Evolutionary conservation across 441 rosid species (phyloP).

Genomic region (Aleurites moluccanus): DNA sequence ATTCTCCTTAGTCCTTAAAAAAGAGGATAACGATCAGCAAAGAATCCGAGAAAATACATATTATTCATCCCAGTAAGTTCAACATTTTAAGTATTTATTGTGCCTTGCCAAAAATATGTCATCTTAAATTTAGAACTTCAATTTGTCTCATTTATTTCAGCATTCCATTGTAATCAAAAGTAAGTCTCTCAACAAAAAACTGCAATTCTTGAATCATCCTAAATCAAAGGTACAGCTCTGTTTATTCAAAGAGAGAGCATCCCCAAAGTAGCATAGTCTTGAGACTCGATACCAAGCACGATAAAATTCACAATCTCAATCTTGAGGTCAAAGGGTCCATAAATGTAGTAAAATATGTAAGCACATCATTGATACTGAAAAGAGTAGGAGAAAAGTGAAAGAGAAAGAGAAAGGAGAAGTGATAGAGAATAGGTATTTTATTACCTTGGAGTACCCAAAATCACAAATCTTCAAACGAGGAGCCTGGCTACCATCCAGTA

Average conservation of each 20-base stretch:
- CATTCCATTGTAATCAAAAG: not conserved
- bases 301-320: constrained; percentile 2
- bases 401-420: not conserved
- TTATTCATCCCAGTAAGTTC: not conserved
- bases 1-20: not conserved
- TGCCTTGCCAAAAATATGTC: no score
- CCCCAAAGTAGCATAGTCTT: not conserved
- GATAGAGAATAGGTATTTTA: not conserved
- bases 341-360: not conserved
- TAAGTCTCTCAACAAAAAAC: not conserved
- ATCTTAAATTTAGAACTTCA: not conserved
- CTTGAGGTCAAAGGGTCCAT: not conserved
- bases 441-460: constrained; percentile 99
- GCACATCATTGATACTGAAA: not conserved
- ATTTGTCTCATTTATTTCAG: not conserved
- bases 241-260: not conserved
- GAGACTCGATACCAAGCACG: constrained; percentile 42
- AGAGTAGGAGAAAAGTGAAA: not conserved
- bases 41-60: not conserved
- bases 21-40: constrained; percentile 2
- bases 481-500: constrained; percentile 91
- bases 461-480: constrained; percentile 97
- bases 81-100: not conserved
- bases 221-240: not conserved
- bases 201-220: not conserved